These are phyloP conservation scores for Rhynchosporium graminicola DNA, from an alignment of 2,329 filamentous ascomycete species.

Conservation along the genomic window DNA sequence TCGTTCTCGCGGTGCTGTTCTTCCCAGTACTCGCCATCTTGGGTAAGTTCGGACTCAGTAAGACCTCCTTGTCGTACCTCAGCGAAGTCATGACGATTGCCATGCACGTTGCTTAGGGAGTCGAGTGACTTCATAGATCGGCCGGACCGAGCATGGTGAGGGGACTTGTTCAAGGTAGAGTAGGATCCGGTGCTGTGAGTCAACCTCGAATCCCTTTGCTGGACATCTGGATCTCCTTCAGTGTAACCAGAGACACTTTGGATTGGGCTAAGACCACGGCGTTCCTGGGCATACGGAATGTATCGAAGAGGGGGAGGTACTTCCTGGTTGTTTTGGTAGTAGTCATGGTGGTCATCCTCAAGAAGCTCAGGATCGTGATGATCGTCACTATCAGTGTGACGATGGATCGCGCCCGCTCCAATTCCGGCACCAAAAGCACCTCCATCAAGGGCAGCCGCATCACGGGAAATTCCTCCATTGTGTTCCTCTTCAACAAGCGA, in stretches of 20 bases:
- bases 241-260: conserved; percentile 89
- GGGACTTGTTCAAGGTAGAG: conserved; percentile 63
- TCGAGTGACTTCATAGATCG: conserved; percentile 53
- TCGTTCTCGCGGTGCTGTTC: conserved; percentile 41
- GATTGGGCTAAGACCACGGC: conserved; percentile 80
- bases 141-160: conserved; percentile 52
- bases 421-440: conserved; percentile 42
- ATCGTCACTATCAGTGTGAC: conserved; percentile 30
- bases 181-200: conserved; percentile 56
- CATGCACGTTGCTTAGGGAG: conserved; percentile 34
- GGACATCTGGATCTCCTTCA: conserved; percentile 61
- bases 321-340: conserved; percentile 50
- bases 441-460: conserved; percentile 33
- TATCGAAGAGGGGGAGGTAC: conserved; percentile 66
- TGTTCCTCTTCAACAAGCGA: conserved; percentile 39
- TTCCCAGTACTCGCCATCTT: conserved; percentile 42
- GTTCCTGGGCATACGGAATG: conserved; percentile 67
- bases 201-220: conserved; percentile 58
- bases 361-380: conserved; percentile 36
- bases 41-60: conserved; percentile 49
- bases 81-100: conserved; percentile 39
- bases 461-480: conserved; percentile 34
- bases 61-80: conserved; percentile 40
- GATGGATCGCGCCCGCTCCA: conserved; percentile 44
- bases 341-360: conserved; percentile 44